A percentile compares a stretch with the other conserved stretches of the same genome.
phyloP scores from a whole-genome alignment of 2,329 filamentous ascomycete species.

The Talaromyces sp. region DNA sequence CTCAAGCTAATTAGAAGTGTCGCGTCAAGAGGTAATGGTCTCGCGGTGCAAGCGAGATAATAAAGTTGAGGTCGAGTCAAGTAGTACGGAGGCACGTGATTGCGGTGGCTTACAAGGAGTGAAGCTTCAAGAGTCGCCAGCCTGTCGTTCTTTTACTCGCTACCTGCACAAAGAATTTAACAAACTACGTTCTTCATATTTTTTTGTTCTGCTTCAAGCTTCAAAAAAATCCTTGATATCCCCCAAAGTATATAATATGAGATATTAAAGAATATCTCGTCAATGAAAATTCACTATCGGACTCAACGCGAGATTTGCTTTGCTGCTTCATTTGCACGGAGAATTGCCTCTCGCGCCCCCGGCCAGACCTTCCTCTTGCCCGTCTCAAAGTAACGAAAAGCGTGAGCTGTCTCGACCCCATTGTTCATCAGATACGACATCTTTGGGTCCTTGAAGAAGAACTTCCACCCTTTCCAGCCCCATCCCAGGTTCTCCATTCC shows the following conservation, averaged over 20 bases:
- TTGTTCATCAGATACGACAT: constrained; percentile 40
- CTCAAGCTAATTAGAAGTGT: neutral
- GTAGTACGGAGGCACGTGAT: constrained; percentile 15
- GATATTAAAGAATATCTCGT: neutral
- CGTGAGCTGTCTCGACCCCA: constrained; percentile 42
- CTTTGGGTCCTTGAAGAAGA: constrained; percentile 41
- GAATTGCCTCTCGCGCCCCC: constrained; percentile 31
- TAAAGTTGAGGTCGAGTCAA: constrained; percentile 5
- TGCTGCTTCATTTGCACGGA: constrained; percentile 1
- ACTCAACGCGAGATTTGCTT: neutral
- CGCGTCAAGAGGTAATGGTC: neutral
- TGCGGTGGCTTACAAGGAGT: neutral
- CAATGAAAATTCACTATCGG: neutral
- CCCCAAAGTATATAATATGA: neutral
- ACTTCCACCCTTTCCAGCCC: constrained; percentile 40
- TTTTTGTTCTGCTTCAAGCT: too few relatives aligned
- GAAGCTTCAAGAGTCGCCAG: constrained; percentile 9
- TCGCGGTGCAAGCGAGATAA: neutral
- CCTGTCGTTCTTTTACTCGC: neutral
- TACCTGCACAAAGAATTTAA: neutral
- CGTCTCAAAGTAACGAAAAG: constrained; percentile 44
- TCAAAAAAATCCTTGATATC: too few relatives aligned
- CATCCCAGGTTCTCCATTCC: constrained; percentile 44
- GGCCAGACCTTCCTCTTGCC: constrained; percentile 42
- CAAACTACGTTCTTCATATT: neutral